phyloP scores from a whole-genome alignment of 2,329 filamentous ascomycete species.

The Arthrobotrys sinensis region DNA sequence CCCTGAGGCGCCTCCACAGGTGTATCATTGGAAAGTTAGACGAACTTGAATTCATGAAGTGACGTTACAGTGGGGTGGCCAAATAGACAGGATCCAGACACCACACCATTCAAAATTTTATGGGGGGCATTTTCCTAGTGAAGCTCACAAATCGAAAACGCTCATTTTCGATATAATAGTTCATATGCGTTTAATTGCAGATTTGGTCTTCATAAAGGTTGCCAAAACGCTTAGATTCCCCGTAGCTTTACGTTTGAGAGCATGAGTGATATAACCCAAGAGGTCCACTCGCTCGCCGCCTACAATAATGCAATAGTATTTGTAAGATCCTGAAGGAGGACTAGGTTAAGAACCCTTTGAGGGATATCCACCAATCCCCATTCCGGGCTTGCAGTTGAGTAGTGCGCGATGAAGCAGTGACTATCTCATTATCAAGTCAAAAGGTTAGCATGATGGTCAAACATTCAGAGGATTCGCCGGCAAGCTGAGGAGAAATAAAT shows the following conservation, averaged over 20 bases:
- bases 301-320: too few species aligned
- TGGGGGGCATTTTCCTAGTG: too few species aligned
- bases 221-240: too few species aligned
- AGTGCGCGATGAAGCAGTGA: conserved; percentile 9
- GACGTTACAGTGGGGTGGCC: conserved; percentile 3
- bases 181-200: too few species aligned
- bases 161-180: background rate
- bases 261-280: too few species aligned
- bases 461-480: background rate
- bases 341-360: too few species aligned
- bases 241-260: too few species aligned
- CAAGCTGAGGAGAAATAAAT: background rate
- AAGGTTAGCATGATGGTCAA: background rate
- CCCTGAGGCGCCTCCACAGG: background rate
- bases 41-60: background rate
- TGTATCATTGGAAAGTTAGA: background rate
- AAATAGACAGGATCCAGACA: background rate
- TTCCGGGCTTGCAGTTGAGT: conserved; percentile 10
- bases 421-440: background rate
- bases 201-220: too few species aligned
- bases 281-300: too few species aligned
- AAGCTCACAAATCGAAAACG: too few species aligned
- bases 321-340: too few species aligned
- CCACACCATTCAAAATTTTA: too few species aligned
- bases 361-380: background rate